A percentile compares a stretch with the other conserved stretches of the same genome.
Evolutionary conservation across 352 stramenopile genomes (phyloP).

Genomic region (Pythium myriotylum): DNA sequence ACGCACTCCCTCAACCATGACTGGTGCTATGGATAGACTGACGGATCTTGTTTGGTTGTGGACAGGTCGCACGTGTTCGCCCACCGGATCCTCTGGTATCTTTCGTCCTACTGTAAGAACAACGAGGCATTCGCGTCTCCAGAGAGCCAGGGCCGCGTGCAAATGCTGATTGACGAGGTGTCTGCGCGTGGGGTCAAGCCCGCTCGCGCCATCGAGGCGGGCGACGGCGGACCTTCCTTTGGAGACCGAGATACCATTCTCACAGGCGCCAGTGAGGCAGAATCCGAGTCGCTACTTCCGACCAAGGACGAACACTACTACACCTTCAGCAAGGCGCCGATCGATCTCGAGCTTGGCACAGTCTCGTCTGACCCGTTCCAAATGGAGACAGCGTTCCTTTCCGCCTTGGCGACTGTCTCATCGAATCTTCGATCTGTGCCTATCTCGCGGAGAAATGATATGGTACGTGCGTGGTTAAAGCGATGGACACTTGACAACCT

Average conservation of each 20-base stretch:
- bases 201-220: constrained; percentile 45
- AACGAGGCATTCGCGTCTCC: constrained; percentile 62
- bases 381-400: constrained; percentile 66
- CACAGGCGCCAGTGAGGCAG: constrained; percentile 19
- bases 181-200: constrained; percentile 52
- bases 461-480: constrained; percentile 39
- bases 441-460: constrained; percentile 68
- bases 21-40: neutral
- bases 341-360: constrained; percentile 48
- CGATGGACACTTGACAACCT: neutral
- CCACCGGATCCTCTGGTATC: constrained; percentile 85
- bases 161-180: constrained; percentile 84
- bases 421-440: constrained; percentile 72
- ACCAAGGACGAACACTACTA: constrained; percentile 68
- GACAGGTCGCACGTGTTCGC: constrained; percentile 82
- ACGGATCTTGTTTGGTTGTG: neutral
- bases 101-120: constrained; percentile 76
- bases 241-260: neutral
- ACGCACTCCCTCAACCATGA: too few species aligned
- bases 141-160: constrained; percentile 56
- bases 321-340: constrained; percentile 47
- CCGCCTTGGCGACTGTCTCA: constrained; percentile 69
- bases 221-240: neutral
- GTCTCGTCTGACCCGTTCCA: constrained; percentile 58
- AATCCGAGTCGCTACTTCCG: constrained; percentile 56